A percentile compares a stretch with the other conserved stretches of the same genome.
Evolutionary conservation across 129 eudicot genomes (phyloP).

Genomic region (Flaveria brownii): DNA sequence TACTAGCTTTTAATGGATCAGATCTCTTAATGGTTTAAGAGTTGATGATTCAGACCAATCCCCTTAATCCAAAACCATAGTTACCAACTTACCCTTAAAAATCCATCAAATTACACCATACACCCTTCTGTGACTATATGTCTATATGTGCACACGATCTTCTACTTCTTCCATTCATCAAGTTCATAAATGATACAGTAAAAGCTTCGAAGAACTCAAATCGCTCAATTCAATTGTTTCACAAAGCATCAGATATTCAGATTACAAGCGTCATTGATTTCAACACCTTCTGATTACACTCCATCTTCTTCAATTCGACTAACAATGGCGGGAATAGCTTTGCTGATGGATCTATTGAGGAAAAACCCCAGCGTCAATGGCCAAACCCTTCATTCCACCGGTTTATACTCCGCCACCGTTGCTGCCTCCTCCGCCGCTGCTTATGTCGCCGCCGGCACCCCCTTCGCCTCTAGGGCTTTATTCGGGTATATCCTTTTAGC

Average conservation of each 20-base stretch:
- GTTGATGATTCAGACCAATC: too few relatives aligned
- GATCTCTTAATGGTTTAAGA: too few relatives aligned
- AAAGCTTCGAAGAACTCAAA: not conserved
- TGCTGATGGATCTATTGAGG: slow-evolving; percentile 55
- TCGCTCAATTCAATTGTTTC: not conserved
- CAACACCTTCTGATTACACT: not conserved
- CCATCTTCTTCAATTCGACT: not conserved
- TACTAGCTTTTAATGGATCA: too few relatives aligned
- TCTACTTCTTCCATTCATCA: not conserved
- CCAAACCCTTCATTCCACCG: slow-evolving; percentile 46
- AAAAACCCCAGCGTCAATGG: slow-evolving; percentile 49
- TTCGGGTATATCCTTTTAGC: slow-evolving; percentile 40
- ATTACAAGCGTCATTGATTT: not conserved
- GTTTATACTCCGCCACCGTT: slow-evolving; percentile 53
- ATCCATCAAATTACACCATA: too few relatives aligned
- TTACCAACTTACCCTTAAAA: too few relatives aligned
- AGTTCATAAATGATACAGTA: not conserved
- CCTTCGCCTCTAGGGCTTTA: slow-evolving; percentile 56
- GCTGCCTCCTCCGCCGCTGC: slow-evolving; percentile 57
- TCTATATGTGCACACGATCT: too few relatives aligned
- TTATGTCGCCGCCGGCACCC: slow-evolving; percentile 46
- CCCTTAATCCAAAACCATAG: too few relatives aligned
- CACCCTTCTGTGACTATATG: too few relatives aligned
- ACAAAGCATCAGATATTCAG: not conserved
- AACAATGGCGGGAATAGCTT: slow-evolving; percentile 67